phyloP scores from a whole-genome alignment of 441 rosid species.

The Rhodomyrtus psidioides region DNA sequence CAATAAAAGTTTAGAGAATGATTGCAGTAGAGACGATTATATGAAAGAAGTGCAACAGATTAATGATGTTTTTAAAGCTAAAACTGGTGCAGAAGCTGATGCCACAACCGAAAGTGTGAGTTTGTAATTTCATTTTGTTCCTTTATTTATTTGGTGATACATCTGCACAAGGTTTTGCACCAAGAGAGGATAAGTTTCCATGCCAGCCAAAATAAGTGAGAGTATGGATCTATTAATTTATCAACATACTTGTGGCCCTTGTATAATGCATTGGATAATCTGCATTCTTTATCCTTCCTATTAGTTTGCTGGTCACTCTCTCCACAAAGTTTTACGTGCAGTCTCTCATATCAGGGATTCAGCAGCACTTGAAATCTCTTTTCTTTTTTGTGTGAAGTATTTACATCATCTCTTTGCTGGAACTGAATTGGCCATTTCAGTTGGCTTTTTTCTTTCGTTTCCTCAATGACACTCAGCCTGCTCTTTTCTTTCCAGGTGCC shows the following conservation, averaged over 20 bases:
- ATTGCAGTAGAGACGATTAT: slow-evolving; percentile 16
- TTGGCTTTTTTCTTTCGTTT: neutral
- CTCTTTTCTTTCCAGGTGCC: slow-evolving; percentile 25
- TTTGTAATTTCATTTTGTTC: slow-evolving; percentile 1
- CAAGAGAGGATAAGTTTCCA: neutral
- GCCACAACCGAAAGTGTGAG: slow-evolving; percentile 33
- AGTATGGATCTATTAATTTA: neutral
- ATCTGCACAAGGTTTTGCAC: neutral
- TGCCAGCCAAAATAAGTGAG: neutral
- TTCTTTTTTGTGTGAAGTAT: neutral
- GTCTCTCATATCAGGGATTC: neutral
- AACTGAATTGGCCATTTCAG: neutral
- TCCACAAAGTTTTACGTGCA: neutral
- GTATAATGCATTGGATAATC: neutral
- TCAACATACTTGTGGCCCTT: neutral
- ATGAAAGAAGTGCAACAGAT: slow-evolving; percentile 14
- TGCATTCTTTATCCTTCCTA: neutral
- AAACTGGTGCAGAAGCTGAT: slow-evolving; percentile 20
- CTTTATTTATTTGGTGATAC: neutral
- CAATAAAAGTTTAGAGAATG: slow-evolving; percentile 22
- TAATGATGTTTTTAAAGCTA: slow-evolving; percentile 20
- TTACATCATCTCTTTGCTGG: neutral
- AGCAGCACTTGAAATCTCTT: neutral
- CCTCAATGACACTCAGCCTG: neutral
- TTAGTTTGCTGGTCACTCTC: neutral